Conservation (phyloP, 768 basidiomycete species). For the Rhizopogon vesiculosus region DNA sequence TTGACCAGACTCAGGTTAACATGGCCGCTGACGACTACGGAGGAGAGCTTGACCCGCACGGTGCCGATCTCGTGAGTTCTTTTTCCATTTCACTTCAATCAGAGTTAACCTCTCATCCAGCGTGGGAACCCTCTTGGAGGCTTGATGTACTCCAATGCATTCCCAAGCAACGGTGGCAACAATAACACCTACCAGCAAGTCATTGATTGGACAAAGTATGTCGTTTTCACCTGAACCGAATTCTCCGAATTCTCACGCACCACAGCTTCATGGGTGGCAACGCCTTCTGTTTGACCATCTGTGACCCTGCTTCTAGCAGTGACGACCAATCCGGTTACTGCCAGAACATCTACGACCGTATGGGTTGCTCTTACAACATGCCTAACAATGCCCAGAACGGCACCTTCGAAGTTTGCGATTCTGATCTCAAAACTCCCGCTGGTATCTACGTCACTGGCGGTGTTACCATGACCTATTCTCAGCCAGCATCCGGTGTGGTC, state of each 20-base stretch:
- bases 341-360: slow-evolving; percentile 67
- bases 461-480: slow-evolving; percentile 35
- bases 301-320: slow-evolving; percentile 48
- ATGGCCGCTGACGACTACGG: slow-evolving; percentile 52
- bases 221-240: neutral
- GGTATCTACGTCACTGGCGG: slow-evolving; percentile 46
- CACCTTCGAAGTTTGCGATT: slow-evolving; percentile 60
- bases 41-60: slow-evolving; percentile 76
- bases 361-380: slow-evolving; percentile 72
- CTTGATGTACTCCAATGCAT: slow-evolving; percentile 58
- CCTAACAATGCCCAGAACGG: slow-evolving; percentile 56
- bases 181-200: slow-evolving; percentile 47
- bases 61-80: slow-evolving; percentile 50
- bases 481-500: slow-evolving; percentile 31
- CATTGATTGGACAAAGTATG: slow-evolving; percentile 63
- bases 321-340: slow-evolving; percentile 43
- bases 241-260: slow-evolving; percentile 10
- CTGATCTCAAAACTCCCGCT: slow-evolving; percentile 59
- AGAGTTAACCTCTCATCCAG: slow-evolving; percentile 26
- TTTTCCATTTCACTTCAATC: too few relatives aligned
- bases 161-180: slow-evolving; percentile 34
- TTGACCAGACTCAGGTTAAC: slow-evolving; percentile 60
- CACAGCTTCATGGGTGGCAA: slow-evolving; percentile 65
- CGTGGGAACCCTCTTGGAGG: slow-evolving; percentile 82
- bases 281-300: slow-evolving; percentile 67